Evolutionary conservation across 306 rosid genomes (phyloP).

Genomic region (Cucurbita pepo): DNA sequence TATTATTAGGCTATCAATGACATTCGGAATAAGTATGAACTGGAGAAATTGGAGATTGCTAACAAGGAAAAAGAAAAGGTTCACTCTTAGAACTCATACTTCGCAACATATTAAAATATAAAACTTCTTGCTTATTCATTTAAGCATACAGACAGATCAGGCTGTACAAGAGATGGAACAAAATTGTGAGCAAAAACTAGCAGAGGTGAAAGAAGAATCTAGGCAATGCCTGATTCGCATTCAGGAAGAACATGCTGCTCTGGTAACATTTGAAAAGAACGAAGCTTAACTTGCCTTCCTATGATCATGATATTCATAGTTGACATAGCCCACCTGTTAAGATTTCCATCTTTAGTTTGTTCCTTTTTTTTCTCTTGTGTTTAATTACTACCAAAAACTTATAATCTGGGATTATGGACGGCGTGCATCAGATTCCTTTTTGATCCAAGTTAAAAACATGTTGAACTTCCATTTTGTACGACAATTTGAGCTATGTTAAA

Average conservation of each 20-base stretch:
- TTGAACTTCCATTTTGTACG: neutral
- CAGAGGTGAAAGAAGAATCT: constrained; percentile 60
- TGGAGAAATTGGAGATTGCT: constrained; percentile 69
- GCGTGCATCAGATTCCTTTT: neutral
- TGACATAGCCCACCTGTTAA: constrained; percentile 1
- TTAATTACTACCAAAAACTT: neutral
- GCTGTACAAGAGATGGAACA: constrained; percentile 43
- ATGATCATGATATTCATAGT: constrained; percentile 1
- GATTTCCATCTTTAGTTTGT: constrained; percentile 2
- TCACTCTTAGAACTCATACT: constrained; percentile 15
- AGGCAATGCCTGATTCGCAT: constrained; percentile 35
- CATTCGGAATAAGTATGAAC: constrained; percentile 66
- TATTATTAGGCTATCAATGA: constrained; percentile 79
- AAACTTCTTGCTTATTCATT: constrained; percentile 23
- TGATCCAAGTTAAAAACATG: neutral
- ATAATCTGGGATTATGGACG: neutral
- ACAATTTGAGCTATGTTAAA: neutral
- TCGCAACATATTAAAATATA: neutral
- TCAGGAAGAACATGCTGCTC: constrained; percentile 53
- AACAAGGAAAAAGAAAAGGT: constrained; percentile 83
- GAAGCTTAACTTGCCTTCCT: constrained; percentile 2
- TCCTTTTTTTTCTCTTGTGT: neutral
- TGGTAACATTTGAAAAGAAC: constrained; percentile 36
- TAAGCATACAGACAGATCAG: constrained; percentile 46
- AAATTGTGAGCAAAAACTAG: constrained; percentile 38